A percentile compares a stretch with the other conserved stretches of the same genome.
Evolutionary conservation across 495 filamentous ascomycete genomes (phyloP).

Genomic region (Trichoderma parareesei): DNA sequence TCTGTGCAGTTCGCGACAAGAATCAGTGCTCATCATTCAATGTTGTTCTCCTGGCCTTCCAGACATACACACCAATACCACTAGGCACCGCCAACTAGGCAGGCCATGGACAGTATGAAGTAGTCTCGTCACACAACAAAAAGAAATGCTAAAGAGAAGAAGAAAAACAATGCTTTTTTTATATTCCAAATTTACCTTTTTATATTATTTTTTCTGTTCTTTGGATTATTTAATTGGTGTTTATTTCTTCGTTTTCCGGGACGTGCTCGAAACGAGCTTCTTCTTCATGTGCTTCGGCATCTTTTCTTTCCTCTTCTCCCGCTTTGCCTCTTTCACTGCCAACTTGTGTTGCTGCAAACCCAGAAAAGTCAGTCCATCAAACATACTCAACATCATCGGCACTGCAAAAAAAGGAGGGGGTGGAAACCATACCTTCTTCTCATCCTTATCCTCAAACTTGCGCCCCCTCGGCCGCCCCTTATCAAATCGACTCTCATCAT

Average conservation of each 20-base stretch:
- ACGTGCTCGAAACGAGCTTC: constrained; percentile 46
- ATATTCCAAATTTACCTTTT: constrained; percentile 1
- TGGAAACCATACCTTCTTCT: constrained; percentile 52
- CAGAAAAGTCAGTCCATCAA: neutral
- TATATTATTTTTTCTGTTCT: neutral
- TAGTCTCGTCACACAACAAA: too few relatives aligned
- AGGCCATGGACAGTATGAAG: neutral
- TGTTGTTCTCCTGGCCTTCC: constrained; percentile 11
- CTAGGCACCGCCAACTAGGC: neutral
- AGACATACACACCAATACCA: neutral
- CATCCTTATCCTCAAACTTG: constrained; percentile 82
- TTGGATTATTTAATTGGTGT: neutral
- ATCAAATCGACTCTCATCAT: constrained; percentile 45
- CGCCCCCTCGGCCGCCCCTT: constrained; percentile 74
- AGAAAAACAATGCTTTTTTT: neutral
- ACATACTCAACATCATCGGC: neutral
- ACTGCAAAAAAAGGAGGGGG: too few relatives aligned
- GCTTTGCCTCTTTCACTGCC: constrained; percentile 89
- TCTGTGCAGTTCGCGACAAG: neutral
- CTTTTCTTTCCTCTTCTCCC: constrained; percentile 83
- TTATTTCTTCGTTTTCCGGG: constrained; percentile 27
- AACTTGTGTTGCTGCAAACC: constrained; percentile 62
- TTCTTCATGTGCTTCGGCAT: constrained; percentile 96
- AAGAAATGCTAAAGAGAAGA: neutral
- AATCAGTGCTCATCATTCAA: constrained; percentile 22